Conservation (phyloP, 306 rosid species). For the Oemleria cerasiformis region DNA sequence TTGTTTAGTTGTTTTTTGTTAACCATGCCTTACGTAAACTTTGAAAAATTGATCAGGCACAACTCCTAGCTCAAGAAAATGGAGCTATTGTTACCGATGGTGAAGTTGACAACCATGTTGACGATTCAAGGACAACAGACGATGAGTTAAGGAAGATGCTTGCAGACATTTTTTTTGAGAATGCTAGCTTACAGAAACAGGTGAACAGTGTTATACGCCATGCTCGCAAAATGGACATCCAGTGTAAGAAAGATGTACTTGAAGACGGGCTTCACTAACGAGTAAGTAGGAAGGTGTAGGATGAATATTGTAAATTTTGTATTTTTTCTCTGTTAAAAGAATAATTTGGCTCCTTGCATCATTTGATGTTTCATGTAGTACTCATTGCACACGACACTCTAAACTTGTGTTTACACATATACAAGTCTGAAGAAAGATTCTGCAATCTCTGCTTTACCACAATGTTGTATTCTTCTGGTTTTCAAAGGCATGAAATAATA, state of each 20-base stretch:
- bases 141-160: constrained; percentile 64
- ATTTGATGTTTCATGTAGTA: constrained; percentile 30
- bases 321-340: neutral
- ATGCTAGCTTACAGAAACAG: constrained; percentile 81
- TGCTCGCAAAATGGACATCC: constrained; percentile 42
- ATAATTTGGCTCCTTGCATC: constrained; percentile 14
- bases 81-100: constrained; percentile 32
- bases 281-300: constrained; percentile 37
- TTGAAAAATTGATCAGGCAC: constrained; percentile 49
- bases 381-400: constrained; percentile 33
- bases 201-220: constrained; percentile 46
- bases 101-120: constrained; percentile 30
- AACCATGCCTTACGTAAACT: neutral
- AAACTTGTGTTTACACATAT: constrained; percentile 2
- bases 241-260: constrained; percentile 36
- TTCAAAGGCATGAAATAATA: constrained; percentile 24
- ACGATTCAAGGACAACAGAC: constrained; percentile 36
- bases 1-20: too few species aligned
- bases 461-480: neutral
- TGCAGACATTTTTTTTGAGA: constrained; percentile 59
- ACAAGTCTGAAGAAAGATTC: constrained; percentile 12
- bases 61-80: constrained; percentile 45
- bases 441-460: neutral
- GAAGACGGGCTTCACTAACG: constrained; percentile 35
- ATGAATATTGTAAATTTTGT: constrained; percentile 33